A percentile compares a stretch with the other conserved stretches of the same genome.
These are phyloP conservation scores for Fraxinus ornus DNA, from an alignment of 305 asterid genomes.

Conservation along the genomic window DNA sequence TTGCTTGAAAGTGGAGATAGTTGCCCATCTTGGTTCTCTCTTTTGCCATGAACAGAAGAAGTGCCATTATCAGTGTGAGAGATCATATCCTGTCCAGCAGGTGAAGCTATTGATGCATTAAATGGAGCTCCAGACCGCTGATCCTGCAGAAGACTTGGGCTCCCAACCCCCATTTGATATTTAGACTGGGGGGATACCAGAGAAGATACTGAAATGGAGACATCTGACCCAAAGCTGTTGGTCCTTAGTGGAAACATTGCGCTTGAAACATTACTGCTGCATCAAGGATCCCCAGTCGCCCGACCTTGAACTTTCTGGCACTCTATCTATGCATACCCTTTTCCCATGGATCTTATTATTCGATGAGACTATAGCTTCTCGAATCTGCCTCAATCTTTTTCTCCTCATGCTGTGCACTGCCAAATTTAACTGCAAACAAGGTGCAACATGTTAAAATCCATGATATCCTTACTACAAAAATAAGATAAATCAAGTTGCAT, in stretches of 20 bases:
- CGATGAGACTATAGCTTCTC: slow-evolving; percentile 55
- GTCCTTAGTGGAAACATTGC: slow-evolving; percentile 52
- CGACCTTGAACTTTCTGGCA: slow-evolving; percentile 62
- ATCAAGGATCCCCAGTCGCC: slow-evolving; percentile 55
- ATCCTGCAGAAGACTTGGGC: slow-evolving; percentile 78
- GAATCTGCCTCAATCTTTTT: slow-evolving; percentile 63
- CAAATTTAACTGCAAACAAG: slow-evolving; percentile 63
- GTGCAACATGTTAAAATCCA: slow-evolving; percentile 21
- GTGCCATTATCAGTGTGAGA: slow-evolving; percentile 52
- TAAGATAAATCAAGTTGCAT: slow-evolving; percentile 19
- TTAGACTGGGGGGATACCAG: slow-evolving; percentile 56
- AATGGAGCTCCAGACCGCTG: slow-evolving; percentile 54
- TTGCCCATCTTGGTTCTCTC: slow-evolving; percentile 77
- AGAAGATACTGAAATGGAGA: slow-evolving; percentile 58
- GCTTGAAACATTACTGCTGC: slow-evolving; percentile 61
- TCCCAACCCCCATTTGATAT: slow-evolving; percentile 54
- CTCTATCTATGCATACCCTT: slow-evolving; percentile 62
- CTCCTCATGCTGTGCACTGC: slow-evolving; percentile 62
- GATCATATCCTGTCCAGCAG: slow-evolving; percentile 64
- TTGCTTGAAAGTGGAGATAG: slow-evolving; percentile 63
- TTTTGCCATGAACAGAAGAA: slow-evolving; percentile 64
- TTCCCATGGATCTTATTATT: slow-evolving; percentile 57
- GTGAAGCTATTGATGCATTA: slow-evolving; percentile 62
- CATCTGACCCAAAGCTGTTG: slow-evolving; percentile 71
- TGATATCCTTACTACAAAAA: slow-evolving; percentile 4